Conservation (phyloP, 2,329 filamentous ascomycete species). For the Xylariaceae sp. region DNA sequence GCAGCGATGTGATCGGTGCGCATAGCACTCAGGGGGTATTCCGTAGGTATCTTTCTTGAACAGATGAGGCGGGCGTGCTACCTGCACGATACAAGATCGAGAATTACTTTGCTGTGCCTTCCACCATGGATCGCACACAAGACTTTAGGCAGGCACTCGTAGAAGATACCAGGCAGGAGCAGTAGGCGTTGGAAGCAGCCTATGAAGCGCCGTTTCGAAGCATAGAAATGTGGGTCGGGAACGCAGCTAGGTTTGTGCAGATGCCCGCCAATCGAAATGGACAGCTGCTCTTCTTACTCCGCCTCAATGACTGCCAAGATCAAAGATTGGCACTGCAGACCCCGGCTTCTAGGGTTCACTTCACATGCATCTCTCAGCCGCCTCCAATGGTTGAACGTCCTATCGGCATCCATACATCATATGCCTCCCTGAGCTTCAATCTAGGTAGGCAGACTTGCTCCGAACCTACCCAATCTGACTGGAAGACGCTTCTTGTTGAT, state of each 20-base stretch:
- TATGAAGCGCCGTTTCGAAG: neutral
- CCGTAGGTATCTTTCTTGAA: too few species aligned
- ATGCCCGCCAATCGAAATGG: neutral
- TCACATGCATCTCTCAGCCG: slow-evolving; percentile 20
- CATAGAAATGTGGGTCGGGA: neutral
- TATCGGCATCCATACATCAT: slow-evolving; percentile 1
- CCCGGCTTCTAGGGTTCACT: slow-evolving; percentile 1
- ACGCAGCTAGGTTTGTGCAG: neutral
- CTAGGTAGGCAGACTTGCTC: neutral
- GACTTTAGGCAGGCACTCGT: too few species aligned
- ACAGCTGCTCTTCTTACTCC: slow-evolving; percentile 14
- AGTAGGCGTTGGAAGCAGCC: neutral
- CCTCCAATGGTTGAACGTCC: slow-evolving; percentile 22
- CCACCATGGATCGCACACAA: too few species aligned
- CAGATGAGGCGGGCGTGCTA: too few species aligned
- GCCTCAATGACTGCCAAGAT: slow-evolving; percentile 17
- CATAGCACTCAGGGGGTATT: too few species aligned
- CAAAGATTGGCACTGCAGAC: slow-evolving; percentile 1
- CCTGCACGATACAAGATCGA: too few species aligned
- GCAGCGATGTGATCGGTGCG: too few species aligned
- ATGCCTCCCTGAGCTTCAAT: slow-evolving; percentile 3
- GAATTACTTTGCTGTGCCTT: too few species aligned
- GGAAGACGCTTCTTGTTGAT: slow-evolving; percentile 9
- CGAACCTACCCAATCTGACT: slow-evolving; percentile 16
- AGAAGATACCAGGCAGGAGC: too few species aligned